Percentiles rank a stretch among this genome's conserved stretches.
Conservation (phyloP, 306 rosid species). For the Sophora flavescens region DNA sequence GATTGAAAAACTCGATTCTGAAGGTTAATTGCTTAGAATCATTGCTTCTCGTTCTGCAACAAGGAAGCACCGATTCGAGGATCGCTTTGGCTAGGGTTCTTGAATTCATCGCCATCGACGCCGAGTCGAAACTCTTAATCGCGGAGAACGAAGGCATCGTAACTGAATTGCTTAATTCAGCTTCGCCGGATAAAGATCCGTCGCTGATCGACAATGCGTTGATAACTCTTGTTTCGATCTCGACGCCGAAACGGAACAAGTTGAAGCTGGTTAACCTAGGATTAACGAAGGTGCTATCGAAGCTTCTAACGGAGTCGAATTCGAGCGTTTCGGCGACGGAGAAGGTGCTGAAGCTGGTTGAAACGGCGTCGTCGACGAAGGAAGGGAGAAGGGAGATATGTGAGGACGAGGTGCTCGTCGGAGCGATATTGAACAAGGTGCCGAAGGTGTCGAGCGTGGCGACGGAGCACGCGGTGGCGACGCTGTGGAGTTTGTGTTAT, state of each 20-base stretch:
- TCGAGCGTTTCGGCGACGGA: slow-evolving; percentile 53
- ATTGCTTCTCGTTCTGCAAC: slow-evolving; percentile 59
- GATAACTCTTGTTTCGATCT: slow-evolving; percentile 59
- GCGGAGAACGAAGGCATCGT: slow-evolving; percentile 67
- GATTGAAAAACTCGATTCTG: slow-evolving; percentile 44
- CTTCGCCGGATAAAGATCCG: slow-evolving; percentile 58
- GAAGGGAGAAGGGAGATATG: slow-evolving; percentile 79
- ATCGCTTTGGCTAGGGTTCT: slow-evolving; percentile 63
- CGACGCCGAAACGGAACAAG: slow-evolving; percentile 61
- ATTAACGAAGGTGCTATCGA: slow-evolving; percentile 50
- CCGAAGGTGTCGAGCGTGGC: slow-evolving; percentile 68
- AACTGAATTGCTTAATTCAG: slow-evolving; percentile 54
- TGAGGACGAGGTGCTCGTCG: slow-evolving; percentile 55
- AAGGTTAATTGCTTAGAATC: slow-evolving; percentile 56
- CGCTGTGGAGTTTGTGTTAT: slow-evolving; percentile 84
- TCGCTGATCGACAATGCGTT: slow-evolving; percentile 59
- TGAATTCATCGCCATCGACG: slow-evolving; percentile 56
- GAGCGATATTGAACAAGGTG: slow-evolving; percentile 66
- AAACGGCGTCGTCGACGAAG: slow-evolving; percentile 66
- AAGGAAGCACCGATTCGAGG: slow-evolving; percentile 56
- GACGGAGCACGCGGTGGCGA: slow-evolving; percentile 83
- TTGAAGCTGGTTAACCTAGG: slow-evolving; percentile 60
- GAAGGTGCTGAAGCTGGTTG: slow-evolving; percentile 70
- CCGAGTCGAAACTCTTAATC: slow-evolving; percentile 58
- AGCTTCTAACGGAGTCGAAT: slow-evolving; percentile 50